A percentile compares a stretch with the other conserved stretches of the same genome.
phyloP scores from a whole-genome alignment of 768 basidiomycete genomes.

The Boletus rubescentipes region DNA sequence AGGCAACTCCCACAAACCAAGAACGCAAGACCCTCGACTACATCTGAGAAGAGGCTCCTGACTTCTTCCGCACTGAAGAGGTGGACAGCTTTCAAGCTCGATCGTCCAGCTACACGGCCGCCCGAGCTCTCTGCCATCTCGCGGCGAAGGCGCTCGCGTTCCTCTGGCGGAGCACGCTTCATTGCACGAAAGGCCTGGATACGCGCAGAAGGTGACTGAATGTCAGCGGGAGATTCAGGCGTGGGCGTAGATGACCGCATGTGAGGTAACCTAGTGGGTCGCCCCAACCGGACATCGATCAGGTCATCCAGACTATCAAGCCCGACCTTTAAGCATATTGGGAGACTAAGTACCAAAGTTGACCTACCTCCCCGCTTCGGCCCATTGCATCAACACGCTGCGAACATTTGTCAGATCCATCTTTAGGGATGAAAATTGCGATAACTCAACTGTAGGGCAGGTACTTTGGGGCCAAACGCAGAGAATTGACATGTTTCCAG shows the following conservation, averaged over 20 bases:
- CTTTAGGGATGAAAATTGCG: not conserved
- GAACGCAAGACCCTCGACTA: constrained; percentile 85
- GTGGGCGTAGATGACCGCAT: constrained; percentile 33
- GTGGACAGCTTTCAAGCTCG: constrained; percentile 74
- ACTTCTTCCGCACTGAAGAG: constrained; percentile 84
- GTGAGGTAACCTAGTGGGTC: constrained; percentile 43
- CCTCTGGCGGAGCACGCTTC: constrained; percentile 62
- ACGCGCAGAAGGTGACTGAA: constrained; percentile 63
- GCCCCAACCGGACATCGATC: constrained; percentile 76
- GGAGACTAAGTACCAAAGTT: not conserved
- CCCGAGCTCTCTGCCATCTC: constrained; percentile 42
- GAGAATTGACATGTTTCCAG: constrained; percentile 85
- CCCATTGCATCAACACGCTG: constrained; percentile 92
- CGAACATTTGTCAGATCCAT: not conserved
- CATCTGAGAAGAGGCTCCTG: constrained; percentile 74
- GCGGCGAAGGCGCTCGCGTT: constrained; percentile 57
- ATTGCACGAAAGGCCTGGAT: constrained; percentile 75
- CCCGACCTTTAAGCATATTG: not conserved
- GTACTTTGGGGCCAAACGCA: constrained; percentile 83
- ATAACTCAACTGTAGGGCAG: constrained; percentile 74
- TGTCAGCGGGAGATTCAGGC: constrained; percentile 34
- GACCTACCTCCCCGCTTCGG: constrained; percentile 72
- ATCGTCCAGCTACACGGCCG: constrained; percentile 23
- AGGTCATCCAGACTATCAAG: constrained; percentile 70
- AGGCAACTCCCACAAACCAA: constrained; percentile 50